Percentiles rank a stretch among this genome's conserved stretches.
phyloP scores from a whole-genome alignment of 2,329 filamentous ascomycete species.

The Dothiorella sarmentorum region DNA sequence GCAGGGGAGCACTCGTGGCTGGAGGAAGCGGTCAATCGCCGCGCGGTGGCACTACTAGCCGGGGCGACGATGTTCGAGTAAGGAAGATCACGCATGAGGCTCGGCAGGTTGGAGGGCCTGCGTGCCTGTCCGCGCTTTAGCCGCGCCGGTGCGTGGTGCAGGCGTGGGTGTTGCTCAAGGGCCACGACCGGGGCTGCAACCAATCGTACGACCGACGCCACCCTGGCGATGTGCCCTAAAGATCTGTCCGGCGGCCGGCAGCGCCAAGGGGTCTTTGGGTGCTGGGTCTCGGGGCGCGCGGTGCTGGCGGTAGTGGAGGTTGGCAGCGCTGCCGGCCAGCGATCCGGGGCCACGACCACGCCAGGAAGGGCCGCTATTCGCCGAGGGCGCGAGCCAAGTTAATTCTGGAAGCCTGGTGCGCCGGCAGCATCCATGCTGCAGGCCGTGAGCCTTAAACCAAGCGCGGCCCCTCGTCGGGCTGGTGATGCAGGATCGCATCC shows the following conservation, averaged over 20 bases:
- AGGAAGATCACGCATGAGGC: conserved; percentile 19
- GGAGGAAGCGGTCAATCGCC: conserved; percentile 18
- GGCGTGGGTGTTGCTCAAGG: conserved; percentile 9
- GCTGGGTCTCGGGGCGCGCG: conserved; percentile 13
- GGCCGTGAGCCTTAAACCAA: conserved; percentile 12
- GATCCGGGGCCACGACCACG: conserved; percentile 7
- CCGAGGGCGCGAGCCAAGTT: not conserved
- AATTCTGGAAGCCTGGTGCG: conserved; percentile 8
- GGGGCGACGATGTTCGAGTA: conserved; percentile 19
- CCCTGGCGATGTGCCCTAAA: conserved; percentile 13
- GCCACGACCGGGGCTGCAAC: conserved; percentile 5
- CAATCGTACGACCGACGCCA: not conserved
- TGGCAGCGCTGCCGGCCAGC: conserved; percentile 6
- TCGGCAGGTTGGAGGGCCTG: conserved; percentile 9
- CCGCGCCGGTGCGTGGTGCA: conserved; percentile 13
- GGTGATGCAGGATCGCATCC: conserved; percentile 18
- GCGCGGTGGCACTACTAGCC: conserved; percentile 12
- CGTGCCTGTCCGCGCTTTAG: conserved; percentile 11
- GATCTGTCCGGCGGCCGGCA: conserved; percentile 12
- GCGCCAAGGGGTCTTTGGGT: conserved; percentile 7
- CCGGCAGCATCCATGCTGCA: conserved; percentile 9
- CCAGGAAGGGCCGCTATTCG: conserved; percentile 1
- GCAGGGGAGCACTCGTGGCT: conserved; percentile 15
- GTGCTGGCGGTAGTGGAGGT: conserved; percentile 8
- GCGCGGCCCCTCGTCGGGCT: conserved; percentile 6